Evolutionary conservation across 306 rosid species (phyloP).

Genomic region (Albizia julibrissin): DNA sequence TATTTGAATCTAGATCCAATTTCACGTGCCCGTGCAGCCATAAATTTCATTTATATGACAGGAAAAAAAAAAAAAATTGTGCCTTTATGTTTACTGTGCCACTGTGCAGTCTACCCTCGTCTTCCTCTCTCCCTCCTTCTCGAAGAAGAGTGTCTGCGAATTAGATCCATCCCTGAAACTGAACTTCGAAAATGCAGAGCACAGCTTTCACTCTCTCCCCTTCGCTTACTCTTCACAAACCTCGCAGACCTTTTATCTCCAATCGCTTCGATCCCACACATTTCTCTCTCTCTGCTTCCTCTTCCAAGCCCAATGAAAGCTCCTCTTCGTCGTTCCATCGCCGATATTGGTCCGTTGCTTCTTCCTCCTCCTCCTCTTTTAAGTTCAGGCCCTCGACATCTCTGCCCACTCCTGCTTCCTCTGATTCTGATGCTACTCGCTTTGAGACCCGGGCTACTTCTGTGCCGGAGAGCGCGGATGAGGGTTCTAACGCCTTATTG

Average conservation of each 20-base stretch:
- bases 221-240: conserved; percentile 34
- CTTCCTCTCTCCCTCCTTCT: background rate
- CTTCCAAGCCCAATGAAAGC: conserved; percentile 33
- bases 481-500: conserved; percentile 44
- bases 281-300: conserved; percentile 38
- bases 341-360: conserved; percentile 67
- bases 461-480: conserved; percentile 51
- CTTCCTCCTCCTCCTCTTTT: conserved; percentile 50
- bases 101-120: background rate
- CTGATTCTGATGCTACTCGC: conserved; percentile 34
- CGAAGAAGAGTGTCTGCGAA: background rate
- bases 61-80: background rate
- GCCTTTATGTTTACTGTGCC: background rate
- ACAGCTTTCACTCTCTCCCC: conserved; percentile 52
- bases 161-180: conserved; percentile 1
- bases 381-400: conserved; percentile 68
- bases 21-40: background rate
- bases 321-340: conserved; percentile 44
- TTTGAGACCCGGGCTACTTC: conserved; percentile 62
- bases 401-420: conserved; percentile 25
- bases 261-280: conserved; percentile 35
- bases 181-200: conserved; percentile 62
- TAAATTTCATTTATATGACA: background rate
- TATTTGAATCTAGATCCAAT: background rate
- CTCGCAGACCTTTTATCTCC: conserved; percentile 14